Conservation (phyloP, 768 basidiomycete species). For the Psilocybe azurescens region DNA sequence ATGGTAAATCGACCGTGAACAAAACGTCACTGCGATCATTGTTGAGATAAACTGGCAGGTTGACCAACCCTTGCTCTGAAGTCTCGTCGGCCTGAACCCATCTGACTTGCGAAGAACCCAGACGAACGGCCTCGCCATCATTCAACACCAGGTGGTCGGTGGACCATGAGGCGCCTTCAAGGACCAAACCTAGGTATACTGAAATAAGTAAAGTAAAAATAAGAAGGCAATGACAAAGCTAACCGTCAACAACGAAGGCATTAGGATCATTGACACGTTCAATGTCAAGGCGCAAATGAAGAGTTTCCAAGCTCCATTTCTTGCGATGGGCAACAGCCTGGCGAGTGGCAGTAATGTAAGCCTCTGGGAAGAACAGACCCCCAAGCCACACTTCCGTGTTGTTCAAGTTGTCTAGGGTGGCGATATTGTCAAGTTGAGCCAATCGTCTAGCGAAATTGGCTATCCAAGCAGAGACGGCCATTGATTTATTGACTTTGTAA, state of each 20-base stretch:
- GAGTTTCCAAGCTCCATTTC: constrained; percentile 91
- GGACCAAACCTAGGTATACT: constrained; percentile 65
- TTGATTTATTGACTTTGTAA: constrained; percentile 85
- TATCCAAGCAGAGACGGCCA: constrained; percentile 88
- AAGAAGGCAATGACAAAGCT: constrained; percentile 29
- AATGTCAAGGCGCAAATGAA: constrained; percentile 81
- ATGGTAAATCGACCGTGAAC: constrained; percentile 87
- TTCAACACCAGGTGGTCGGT: constrained; percentile 77
- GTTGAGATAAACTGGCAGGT: constrained; percentile 93
- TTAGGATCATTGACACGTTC: constrained; percentile 78
- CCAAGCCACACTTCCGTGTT: constrained; percentile 91
- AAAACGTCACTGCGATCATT: constrained; percentile 87
- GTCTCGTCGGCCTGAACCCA: constrained; percentile 74
- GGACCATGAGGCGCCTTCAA: constrained; percentile 88
- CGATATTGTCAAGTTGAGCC: constrained; percentile 80
- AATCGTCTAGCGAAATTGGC: constrained; percentile 81
- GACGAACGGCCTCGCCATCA: constrained; percentile 79
- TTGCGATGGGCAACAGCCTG: constrained; percentile 95
- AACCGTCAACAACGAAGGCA: constrained; percentile 90
- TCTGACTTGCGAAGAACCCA: constrained; percentile 83
- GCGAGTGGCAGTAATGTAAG: constrained; percentile 93
- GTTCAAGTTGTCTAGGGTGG: constrained; percentile 62
- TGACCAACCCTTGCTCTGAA: constrained; percentile 54
- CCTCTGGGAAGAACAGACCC: constrained; percentile 95
- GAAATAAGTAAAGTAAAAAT: constrained; percentile 4